Conservation (phyloP, 169 alveolate genomes). For the Eimeria acervulina region DNA sequence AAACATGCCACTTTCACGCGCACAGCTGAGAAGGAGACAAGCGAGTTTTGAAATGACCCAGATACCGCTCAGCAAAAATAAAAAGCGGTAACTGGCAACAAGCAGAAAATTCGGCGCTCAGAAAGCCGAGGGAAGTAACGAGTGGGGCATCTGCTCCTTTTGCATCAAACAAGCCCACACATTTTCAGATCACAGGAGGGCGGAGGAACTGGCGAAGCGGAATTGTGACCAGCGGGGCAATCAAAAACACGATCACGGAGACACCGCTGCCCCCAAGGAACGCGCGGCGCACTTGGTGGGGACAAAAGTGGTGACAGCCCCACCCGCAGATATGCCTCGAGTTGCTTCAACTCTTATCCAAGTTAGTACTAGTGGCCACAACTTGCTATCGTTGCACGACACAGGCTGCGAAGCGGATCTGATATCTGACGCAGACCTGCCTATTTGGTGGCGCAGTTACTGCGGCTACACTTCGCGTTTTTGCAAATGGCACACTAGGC, state of each 20-base stretch:
- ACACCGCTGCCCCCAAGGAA: no score
- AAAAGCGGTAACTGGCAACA: not conserved
- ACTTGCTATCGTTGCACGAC: not conserved
- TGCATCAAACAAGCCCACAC: not conserved
- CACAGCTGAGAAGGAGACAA: not conserved
- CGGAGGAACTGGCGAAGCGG: not conserved
- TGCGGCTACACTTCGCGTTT: not conserved
- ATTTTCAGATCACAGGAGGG: no score
- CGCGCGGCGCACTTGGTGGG: no score
- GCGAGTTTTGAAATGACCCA: not conserved
- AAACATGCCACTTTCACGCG: not conserved
- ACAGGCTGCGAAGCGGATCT: not conserved
- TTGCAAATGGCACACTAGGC: not conserved
- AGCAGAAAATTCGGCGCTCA: no score
- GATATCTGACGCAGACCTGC: not conserved
- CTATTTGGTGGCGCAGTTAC: not conserved
- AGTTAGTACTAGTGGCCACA: not conserved
- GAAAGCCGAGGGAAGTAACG: no score
- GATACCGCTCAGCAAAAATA: not conserved
- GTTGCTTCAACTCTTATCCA: not conserved
- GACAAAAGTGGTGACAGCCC: no score
- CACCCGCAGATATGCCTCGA: not conserved
- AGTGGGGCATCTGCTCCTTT: not conserved
- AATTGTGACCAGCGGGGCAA: not conserved
- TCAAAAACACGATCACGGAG: no score